Conservation (phyloP, 495 filamentous ascomycete species). For the Clavariopsis aquatica region DNA sequence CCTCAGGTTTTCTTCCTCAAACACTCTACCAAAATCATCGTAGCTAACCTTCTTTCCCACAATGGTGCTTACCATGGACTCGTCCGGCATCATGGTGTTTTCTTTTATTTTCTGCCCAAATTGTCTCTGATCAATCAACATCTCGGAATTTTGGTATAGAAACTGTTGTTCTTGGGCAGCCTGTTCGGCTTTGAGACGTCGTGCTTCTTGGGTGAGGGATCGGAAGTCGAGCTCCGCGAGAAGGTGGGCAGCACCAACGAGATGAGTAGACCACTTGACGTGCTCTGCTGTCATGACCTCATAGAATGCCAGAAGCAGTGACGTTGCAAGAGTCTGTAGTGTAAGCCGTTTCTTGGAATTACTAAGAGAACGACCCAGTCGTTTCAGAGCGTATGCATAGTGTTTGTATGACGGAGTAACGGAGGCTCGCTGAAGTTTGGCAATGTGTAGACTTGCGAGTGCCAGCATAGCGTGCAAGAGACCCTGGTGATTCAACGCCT, state of each 20-base stretch:
- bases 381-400: conserved; percentile 81
- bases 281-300: conserved; percentile 95
- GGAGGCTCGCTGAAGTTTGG: conserved; percentile 71
- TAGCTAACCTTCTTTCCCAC: conserved; percentile 43
- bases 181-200: conserved; percentile 54
- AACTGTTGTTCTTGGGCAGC: conserved; percentile 39
- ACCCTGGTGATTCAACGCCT: conserved; percentile 78
- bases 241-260: conserved; percentile 80
- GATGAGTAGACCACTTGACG: conserved; percentile 90
- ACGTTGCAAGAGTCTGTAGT: conserved; percentile 81
- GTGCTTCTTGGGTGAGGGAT: conserved; percentile 69
- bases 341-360: conserved; percentile 70
- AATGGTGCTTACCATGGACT: conserved; percentile 41
- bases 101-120: conserved; percentile 22
- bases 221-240: conserved; percentile 79
- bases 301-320: conserved; percentile 86
- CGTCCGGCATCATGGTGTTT: conserved; percentile 37
- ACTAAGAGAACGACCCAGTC: conserved; percentile 72
- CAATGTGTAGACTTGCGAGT: conserved; percentile 82
- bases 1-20: conserved; percentile 15
- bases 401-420: conserved; percentile 83
- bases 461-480: conserved; percentile 92
- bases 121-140: conserved; percentile 35
- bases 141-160: conserved; percentile 36
- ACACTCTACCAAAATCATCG: conserved; percentile 39